These are phyloP conservation scores for Ormosia emarginata DNA, from an alignment of 306 rosid genomes.

Conservation along the genomic window DNA sequence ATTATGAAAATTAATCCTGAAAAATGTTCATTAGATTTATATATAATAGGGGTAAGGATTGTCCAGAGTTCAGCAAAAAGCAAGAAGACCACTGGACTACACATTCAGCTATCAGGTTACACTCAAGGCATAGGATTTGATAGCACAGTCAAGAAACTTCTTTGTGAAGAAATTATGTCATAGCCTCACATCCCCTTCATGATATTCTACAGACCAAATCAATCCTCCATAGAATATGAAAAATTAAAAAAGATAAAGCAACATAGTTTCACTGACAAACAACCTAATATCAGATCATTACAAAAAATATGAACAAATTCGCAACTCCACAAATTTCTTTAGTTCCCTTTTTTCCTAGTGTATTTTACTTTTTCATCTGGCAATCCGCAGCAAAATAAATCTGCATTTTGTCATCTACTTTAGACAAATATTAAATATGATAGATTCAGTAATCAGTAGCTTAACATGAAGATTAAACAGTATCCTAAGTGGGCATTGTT, in stretches of 20 bases:
- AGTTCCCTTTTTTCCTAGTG: too few species aligned
- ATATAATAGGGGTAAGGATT: neutral
- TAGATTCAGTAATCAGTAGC: neutral
- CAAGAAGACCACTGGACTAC: neutral
- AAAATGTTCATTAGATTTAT: neutral
- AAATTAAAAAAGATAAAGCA: neutral
- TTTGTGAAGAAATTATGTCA: neutral
- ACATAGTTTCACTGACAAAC: neutral
- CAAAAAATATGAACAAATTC: neutral
- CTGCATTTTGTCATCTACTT: neutral
- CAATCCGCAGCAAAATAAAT: neutral
- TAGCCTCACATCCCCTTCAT: neutral
- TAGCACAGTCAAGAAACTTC: neutral
- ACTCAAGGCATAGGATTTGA: neutral
- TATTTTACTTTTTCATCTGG: too few species aligned
- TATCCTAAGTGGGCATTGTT: neutral
- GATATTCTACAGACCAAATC: neutral
- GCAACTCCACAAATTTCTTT: too few species aligned
- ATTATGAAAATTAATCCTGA: neutral
- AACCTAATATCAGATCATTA: neutral
- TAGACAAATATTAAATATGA: neutral
- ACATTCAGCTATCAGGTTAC: neutral
- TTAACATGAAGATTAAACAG: neutral
- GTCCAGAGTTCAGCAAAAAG: neutral
- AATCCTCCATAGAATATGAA: neutral